Evolutionary conservation across 768 basidiomycete genomes (phyloP).

Genomic region (Leccinum obscurum): DNA sequence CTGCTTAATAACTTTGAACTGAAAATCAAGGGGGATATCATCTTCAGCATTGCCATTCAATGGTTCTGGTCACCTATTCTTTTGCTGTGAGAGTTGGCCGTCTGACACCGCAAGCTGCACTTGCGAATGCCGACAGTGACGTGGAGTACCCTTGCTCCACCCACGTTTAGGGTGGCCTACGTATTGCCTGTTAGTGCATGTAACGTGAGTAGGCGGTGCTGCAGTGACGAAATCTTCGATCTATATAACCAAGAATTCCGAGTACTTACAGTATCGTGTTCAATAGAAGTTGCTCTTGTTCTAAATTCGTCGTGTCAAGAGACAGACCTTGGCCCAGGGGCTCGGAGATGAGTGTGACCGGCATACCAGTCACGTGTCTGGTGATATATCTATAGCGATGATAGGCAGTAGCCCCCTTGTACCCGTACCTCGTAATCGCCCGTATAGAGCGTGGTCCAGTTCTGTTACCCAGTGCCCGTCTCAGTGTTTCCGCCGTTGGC

Average conservation of each 20-base stretch:
- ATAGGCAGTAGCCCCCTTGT: not conserved
- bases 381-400: not conserved
- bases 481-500: not conserved
- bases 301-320: not conserved
- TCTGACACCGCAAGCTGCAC: not conserved
- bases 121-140: not conserved
- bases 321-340: not conserved
- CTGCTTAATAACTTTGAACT: not conserved
- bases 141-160: not conserved
- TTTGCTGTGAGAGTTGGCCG: not conserved
- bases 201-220: conserved; percentile 1
- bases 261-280: not conserved
- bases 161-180: not conserved
- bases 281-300: not conserved
- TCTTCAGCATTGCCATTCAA: not conserved
- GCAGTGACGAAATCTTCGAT: not conserved
- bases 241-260: not conserved
- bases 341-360: not conserved
- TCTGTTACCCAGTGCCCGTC: not conserved
- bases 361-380: not conserved
- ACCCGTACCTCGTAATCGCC: not conserved
- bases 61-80: not conserved
- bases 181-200: not conserved
- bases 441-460: not conserved
- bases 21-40: not conserved